These are phyloP conservation scores for Lasiodiplodia hormozganensis DNA, from an alignment of 2,329 filamentous ascomycete species.

Conservation along the genomic window DNA sequence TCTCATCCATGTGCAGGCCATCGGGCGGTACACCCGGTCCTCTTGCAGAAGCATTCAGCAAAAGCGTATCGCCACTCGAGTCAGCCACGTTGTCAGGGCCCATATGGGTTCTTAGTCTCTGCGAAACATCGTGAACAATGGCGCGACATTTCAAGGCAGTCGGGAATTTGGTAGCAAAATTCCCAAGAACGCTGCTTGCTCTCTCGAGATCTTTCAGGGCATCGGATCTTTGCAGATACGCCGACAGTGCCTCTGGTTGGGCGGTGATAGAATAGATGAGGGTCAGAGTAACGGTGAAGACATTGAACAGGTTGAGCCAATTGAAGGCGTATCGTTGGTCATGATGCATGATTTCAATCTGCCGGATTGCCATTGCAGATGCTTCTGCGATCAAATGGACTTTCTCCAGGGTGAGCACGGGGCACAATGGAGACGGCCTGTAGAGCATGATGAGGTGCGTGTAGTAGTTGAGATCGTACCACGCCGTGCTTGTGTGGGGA, in stretches of 20 bases:
- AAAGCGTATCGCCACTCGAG: not conserved
- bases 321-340: slow-evolving; percentile 53
- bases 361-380: slow-evolving; percentile 53
- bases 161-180: slow-evolving; percentile 30
- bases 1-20: not conserved
- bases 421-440: slow-evolving; percentile 53
- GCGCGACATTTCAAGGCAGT: slow-evolving; percentile 30
- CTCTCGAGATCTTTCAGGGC: slow-evolving; percentile 32
- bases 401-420: slow-evolving; percentile 44
- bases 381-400: slow-evolving; percentile 50
- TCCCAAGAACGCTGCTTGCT: slow-evolving; percentile 30
- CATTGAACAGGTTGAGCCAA: slow-evolving; percentile 50
- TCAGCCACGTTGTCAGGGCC: not conserved
- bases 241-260: slow-evolving; percentile 41
- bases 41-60: not conserved
- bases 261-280: slow-evolving; percentile 54
- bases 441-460: slow-evolving; percentile 55
- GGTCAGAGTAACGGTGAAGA: slow-evolving; percentile 53
- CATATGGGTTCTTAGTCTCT: slow-evolving; percentile 12
- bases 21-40: not conserved
- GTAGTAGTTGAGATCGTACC: slow-evolving; percentile 59
- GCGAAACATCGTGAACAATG: slow-evolving; percentile 27
- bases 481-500: slow-evolving; percentile 53
- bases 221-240: slow-evolving; percentile 30
- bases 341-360: slow-evolving; percentile 48